Evolutionary conservation across 331 rosid genomes (phyloP).

Genomic region (Rhamnella rubrinervis): DNA sequence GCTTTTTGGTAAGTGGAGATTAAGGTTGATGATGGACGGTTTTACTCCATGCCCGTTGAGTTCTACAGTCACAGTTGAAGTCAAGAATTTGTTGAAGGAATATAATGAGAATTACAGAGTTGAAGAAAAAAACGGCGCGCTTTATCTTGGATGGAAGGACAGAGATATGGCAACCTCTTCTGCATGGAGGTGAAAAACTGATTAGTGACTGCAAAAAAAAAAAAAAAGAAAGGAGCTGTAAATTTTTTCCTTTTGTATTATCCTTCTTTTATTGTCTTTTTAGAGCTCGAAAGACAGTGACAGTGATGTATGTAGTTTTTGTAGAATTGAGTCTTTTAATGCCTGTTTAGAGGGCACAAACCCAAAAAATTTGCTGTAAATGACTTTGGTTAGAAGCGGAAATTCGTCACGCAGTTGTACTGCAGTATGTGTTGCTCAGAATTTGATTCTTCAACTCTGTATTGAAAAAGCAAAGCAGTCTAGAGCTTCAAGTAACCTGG

Average conservation of each 20-base stretch:
- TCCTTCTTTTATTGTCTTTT: slow-evolving; percentile 6
- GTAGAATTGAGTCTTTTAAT: slow-evolving; percentile 31
- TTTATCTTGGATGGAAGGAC: slow-evolving; percentile 68
- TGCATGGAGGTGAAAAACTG: slow-evolving; percentile 65
- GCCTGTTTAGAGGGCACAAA: slow-evolving; percentile 20
- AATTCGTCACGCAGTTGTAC: neutral
- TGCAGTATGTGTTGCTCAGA: neutral
- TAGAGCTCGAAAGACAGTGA: slow-evolving; percentile 23
- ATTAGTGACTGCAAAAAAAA: slow-evolving; percentile 11
- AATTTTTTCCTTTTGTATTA: neutral
- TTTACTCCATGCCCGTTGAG: slow-evolving; percentile 60
- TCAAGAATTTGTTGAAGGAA: slow-evolving; percentile 43
- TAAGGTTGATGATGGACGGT: slow-evolving; percentile 82
- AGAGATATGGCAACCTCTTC: slow-evolving; percentile 65
- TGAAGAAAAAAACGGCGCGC: slow-evolving; percentile 42
- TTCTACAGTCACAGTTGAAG: slow-evolving; percentile 34
- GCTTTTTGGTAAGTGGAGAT: slow-evolving; percentile 71
- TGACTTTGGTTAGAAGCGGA: slow-evolving; percentile 29
- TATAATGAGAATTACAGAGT: slow-evolving; percentile 54
- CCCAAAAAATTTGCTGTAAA: slow-evolving; percentile 35
- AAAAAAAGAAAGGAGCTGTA: slow-evolving; percentile 19
- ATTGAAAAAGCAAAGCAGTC: too few species aligned
- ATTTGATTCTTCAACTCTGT: too few species aligned
- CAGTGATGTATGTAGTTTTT: slow-evolving; percentile 25
- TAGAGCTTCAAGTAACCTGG: too few species aligned